Evolutionary conservation across 768 basidiomycete genomes (phyloP).

Genomic region (Trametes cinnabarina): DNA sequence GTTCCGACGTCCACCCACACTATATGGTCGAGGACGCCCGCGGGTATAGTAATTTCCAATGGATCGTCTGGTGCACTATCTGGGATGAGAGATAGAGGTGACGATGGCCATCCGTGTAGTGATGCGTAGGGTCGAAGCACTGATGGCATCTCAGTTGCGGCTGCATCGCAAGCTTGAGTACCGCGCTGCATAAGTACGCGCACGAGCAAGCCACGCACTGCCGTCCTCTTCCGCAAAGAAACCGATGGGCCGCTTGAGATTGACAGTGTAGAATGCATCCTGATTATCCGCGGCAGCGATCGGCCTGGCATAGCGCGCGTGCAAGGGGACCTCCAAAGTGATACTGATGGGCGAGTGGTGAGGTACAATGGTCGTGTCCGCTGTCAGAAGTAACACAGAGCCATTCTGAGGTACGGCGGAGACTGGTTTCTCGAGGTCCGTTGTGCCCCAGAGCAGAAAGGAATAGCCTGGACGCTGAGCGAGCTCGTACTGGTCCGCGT

Average conservation of each 20-base stretch:
- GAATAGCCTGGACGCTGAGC: conserved; percentile 27
- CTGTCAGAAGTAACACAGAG: conserved; percentile 33
- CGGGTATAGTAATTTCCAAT: conserved; percentile 31
- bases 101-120: conserved; percentile 1
- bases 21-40: conserved; percentile 34
- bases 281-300: conserved; percentile 1
- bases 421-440: conserved; percentile 45
- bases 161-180: neutral
- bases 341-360: conserved; percentile 1
- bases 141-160: neutral
- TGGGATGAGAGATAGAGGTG: neutral
- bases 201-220: conserved; percentile 2
- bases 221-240: conserved; percentile 33
- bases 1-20: conserved; percentile 39
- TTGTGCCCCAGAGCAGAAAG: conserved; percentile 37
- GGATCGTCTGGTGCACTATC: conserved; percentile 6
- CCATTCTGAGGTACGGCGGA: conserved; percentile 31
- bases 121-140: conserved; percentile 6
- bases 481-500: conserved; percentile 48
- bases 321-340: conserved; percentile 40
- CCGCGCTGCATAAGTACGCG: neutral
- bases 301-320: conserved; percentile 42
- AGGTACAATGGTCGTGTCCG: conserved; percentile 8
- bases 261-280: conserved; percentile 22
- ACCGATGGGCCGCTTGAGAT: conserved; percentile 28